Conservation (phyloP, 345 rosid genomes). For the Salix brachista region DNA sequence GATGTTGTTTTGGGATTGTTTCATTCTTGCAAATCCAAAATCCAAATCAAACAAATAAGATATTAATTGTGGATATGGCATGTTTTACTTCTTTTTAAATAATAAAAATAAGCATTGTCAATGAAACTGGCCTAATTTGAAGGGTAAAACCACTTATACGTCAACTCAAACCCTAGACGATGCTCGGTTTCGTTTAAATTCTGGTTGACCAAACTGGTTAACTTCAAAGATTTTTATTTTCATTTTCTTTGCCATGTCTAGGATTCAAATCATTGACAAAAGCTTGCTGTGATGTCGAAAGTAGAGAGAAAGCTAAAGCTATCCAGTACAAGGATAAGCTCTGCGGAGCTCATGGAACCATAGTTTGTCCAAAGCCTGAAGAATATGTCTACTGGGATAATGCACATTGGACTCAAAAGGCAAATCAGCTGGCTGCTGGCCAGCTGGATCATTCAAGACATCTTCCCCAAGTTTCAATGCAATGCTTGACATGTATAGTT, state of each 20-base stretch:
- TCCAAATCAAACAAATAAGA: no score
- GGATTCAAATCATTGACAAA: neutral
- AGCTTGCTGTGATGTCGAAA: conserved; percentile 28
- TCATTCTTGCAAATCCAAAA: no score
- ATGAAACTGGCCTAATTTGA: no score
- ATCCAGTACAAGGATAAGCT: neutral
- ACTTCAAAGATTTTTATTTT: neutral
- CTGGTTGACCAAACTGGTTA: no score
- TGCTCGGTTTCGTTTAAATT: no score
- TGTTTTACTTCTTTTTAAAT: no score
- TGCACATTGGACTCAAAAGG: conserved; percentile 29
- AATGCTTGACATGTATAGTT: no score
- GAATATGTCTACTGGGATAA: conserved; percentile 37
- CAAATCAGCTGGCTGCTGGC: conserved; percentile 17
- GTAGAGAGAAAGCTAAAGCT: conserved; percentile 17
- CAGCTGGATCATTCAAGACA: conserved; percentile 14
- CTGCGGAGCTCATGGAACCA: conserved; percentile 28
- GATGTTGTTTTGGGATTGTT: no score
- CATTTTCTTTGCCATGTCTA: neutral
- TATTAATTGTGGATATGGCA: no score
- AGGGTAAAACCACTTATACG: no score
- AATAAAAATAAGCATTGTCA: no score
- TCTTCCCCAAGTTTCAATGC: conserved; percentile 20
- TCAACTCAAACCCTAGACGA: no score
- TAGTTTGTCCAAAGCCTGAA: conserved; percentile 24